phyloP scores from a whole-genome alignment of 495 filamentous ascomycete species.

The Penicillium argentinense region DNA sequence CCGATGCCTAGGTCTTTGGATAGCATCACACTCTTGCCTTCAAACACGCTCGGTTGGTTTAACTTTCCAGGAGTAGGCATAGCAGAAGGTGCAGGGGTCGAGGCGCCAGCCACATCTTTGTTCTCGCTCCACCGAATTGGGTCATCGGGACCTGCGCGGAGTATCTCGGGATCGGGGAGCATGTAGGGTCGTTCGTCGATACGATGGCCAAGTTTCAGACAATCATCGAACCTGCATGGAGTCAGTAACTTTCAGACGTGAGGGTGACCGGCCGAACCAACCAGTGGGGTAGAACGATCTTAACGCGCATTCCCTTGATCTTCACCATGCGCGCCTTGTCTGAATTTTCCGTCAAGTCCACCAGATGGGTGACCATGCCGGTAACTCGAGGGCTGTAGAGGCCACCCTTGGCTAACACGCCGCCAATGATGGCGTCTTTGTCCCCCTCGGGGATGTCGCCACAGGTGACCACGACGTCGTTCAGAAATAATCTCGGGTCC shows the following conservation, averaged over 20 bases:
- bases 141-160: conserved; percentile 54
- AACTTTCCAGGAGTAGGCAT: conserved; percentile 45
- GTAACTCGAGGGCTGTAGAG: conserved; percentile 68
- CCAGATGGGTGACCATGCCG: conserved; percentile 80
- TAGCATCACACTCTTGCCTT: conserved; percentile 56
- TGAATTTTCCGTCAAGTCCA: conserved; percentile 74
- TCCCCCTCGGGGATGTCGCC: conserved; percentile 84
- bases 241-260: conserved; percentile 1
- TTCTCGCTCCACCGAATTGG: conserved; percentile 54
- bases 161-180: conserved; percentile 82
- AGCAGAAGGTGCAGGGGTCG: conserved; percentile 59
- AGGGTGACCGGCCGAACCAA: conserved; percentile 31
- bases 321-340: conserved; percentile 66
- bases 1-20: conserved; percentile 69
- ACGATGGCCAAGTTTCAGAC: conserved; percentile 81
- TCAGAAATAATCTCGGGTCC: conserved; percentile 87
- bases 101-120: conserved; percentile 71
- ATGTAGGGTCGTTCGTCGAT: conserved; percentile 87
- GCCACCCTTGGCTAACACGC: conserved; percentile 86
- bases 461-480: conserved; percentile 72
- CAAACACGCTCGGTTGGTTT: conserved; percentile 51
- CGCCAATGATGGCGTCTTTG: conserved; percentile 88
- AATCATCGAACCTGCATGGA: conserved; percentile 85
- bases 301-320: conserved; percentile 64
- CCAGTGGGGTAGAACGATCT: conserved; percentile 96